Conservation (phyloP, 2,329 filamentous ascomycete genomes). For the Pseudocercospora fuligena region DNA sequence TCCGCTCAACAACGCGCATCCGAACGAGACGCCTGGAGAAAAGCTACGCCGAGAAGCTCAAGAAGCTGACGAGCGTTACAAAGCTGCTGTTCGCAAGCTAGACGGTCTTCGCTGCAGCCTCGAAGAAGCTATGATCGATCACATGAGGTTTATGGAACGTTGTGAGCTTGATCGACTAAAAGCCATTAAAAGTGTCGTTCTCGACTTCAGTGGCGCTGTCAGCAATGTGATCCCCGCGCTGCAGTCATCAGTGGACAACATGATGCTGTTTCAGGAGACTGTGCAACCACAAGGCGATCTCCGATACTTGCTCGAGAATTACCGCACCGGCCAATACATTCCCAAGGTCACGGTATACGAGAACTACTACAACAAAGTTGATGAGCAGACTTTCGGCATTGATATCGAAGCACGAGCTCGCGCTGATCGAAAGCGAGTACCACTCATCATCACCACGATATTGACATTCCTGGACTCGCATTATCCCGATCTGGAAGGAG, state of each 20-base stretch:
- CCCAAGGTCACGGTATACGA: constrained; percentile 93
- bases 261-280: constrained; percentile 99
- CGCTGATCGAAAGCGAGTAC: constrained; percentile 93
- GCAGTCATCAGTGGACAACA: constrained; percentile 94
- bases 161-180: constrained; percentile 95
- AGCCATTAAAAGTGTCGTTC: constrained; percentile 95
- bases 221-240: constrained; percentile 97
- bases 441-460: constrained; percentile 87
- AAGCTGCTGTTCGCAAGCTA: constrained; percentile 79
- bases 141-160: constrained; percentile 94
- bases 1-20: constrained; percentile 82
- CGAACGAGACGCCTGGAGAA: constrained; percentile 91
- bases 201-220: constrained; percentile 96
- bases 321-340: constrained; percentile 89
- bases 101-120: constrained; percentile 90
- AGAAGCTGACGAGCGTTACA: constrained; percentile 94
- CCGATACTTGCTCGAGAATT: constrained; percentile 93
- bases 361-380: constrained; percentile 98
- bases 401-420: constrained; percentile 94
- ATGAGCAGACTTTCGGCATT: constrained; percentile 96
- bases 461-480: constrained; percentile 95
- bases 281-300: constrained; percentile 92
- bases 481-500: constrained; percentile 95
- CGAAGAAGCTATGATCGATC: constrained; percentile 92
- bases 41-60: constrained; percentile 84